Percentiles rank a stretch among this genome's conserved stretches.
These are phyloP conservation scores for Ceratobasidium sp. DNA, from an alignment of 1,284 basidiomycete species.

Conservation along the genomic window DNA sequence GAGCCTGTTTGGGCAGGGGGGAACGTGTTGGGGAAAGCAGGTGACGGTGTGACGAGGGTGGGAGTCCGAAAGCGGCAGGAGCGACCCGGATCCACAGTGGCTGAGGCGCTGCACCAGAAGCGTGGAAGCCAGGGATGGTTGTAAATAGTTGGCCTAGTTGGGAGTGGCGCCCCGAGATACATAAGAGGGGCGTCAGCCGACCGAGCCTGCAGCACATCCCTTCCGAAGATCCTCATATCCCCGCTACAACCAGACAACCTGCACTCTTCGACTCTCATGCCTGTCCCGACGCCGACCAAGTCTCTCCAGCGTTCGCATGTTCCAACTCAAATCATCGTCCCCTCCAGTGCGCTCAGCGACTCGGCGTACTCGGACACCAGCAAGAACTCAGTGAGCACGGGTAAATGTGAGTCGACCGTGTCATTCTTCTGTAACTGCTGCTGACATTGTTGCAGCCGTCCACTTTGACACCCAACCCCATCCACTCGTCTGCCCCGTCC, in stretches of 20 bases:
- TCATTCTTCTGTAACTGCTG: not conserved
- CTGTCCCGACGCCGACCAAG: conserved; percentile 7
- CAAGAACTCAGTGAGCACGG: conserved; percentile 6
- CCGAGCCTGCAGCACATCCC: no score
- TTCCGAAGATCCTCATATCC: conserved; percentile 22
- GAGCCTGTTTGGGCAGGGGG: not conserved
- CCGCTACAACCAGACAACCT: no score
- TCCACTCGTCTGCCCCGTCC: conserved; percentile 7
- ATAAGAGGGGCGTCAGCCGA: no score
- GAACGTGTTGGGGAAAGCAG: conserved; percentile 7
- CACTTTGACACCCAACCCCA: conserved; percentile 14
- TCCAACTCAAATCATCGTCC: not conserved
- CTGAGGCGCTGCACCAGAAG: conserved; percentile 32
- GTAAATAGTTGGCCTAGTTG: no score
- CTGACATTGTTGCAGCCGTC: not conserved
- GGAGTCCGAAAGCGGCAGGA: not conserved
- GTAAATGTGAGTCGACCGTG: not conserved
- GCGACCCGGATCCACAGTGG: not conserved
- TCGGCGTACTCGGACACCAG: conserved; percentile 13
- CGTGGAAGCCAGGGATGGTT: conserved; percentile 26
- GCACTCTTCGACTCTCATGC: not conserved
- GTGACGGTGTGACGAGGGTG: conserved; percentile 4
- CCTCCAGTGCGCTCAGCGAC: conserved; percentile 1
- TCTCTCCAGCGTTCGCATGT: conserved; percentile 2
- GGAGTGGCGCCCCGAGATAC: no score